Conservation (phyloP, 768 basidiomycete genomes). For the Auricularia cornea region DNA sequence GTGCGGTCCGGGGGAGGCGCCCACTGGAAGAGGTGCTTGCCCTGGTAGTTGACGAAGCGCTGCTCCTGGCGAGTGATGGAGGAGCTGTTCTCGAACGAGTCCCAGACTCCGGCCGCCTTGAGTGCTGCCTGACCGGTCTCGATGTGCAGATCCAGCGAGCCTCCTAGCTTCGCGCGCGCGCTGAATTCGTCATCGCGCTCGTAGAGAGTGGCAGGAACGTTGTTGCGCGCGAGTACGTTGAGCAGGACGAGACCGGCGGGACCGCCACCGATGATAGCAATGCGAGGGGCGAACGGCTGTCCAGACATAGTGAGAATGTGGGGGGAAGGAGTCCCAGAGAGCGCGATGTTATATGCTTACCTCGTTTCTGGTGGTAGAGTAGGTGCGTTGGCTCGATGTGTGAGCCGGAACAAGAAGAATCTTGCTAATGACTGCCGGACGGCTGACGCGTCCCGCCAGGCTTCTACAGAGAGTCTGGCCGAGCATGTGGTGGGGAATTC, state of each 20-base stretch:
- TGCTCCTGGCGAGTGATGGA: conserved; percentile 14
- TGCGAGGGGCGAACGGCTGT: background rate
- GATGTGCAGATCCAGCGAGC: conserved; percentile 21
- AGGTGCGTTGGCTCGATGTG: too few relatives aligned
- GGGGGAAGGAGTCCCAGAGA: too few relatives aligned
- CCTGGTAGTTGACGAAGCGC: conserved; percentile 11
- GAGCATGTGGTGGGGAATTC: too few relatives aligned
- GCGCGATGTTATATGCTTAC: too few relatives aligned
- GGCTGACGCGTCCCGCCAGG: too few relatives aligned
- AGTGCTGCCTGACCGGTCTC: conserved; percentile 18
- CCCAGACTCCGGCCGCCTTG: conserved; percentile 14
- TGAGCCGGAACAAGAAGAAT: too few relatives aligned
- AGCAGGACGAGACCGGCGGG: conserved; percentile 21
- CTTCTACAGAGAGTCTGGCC: too few relatives aligned
- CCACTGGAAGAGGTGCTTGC: background rate
- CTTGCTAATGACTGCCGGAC: too few relatives aligned
- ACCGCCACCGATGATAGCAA: conserved; percentile 20
- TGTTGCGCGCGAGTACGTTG: conserved; percentile 17
- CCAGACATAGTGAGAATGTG: too few relatives aligned
- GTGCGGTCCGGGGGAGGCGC: background rate
- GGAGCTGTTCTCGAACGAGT: conserved; percentile 13
- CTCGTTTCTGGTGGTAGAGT: too few relatives aligned
- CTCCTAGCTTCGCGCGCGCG: conserved; percentile 14
- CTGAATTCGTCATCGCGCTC: conserved; percentile 14
- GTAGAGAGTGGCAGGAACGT: conserved; percentile 14